phyloP scores from a whole-genome alignment of 371 early-diverging fungal species.

The Encephalitozoon intestinalis region DNA sequence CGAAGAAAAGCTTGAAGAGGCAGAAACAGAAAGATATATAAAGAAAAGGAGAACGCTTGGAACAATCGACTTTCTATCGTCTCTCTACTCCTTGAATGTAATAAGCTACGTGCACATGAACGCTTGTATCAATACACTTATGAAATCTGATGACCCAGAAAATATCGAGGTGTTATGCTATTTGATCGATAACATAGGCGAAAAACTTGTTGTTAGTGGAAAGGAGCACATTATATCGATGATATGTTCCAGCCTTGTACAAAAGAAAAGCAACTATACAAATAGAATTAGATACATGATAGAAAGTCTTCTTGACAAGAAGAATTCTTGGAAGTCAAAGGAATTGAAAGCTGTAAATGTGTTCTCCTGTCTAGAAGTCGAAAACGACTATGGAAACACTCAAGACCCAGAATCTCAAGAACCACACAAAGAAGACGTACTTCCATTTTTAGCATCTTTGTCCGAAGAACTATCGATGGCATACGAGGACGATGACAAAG shows the following conservation, averaged over 20 bases:
- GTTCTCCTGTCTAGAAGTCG: conserved; percentile 10
- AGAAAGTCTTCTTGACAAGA: conserved; percentile 17
- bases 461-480: conserved; percentile 12
- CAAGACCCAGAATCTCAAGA: not conserved
- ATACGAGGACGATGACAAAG: conserved; percentile 20
- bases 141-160: conserved; percentile 20
- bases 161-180: conserved; percentile 41
- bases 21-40: conserved; percentile 17
- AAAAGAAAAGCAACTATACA: conserved; percentile 19
- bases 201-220: conserved; percentile 9
- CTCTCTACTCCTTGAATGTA: conserved; percentile 28
- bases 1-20: conserved; percentile 43
- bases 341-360: conserved; percentile 9
- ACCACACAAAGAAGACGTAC: not conserved
- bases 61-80: conserved; percentile 23
- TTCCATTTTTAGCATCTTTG: not conserved
- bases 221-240: conserved; percentile 21
- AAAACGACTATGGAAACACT: not conserved
- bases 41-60: conserved; percentile 40
- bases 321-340: conserved; percentile 1
- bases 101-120: conserved; percentile 23
- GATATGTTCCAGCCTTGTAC: conserved; percentile 6
- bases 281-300: conserved; percentile 38
- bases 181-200: conserved; percentile 14
- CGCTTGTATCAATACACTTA: conserved; percentile 4